A percentile compares a stretch with the other conserved stretches of the same genome.
Evolutionary conservation across 176 grass and related monocot species (phyloP).

Genomic region (Paspalum notatum): DNA sequence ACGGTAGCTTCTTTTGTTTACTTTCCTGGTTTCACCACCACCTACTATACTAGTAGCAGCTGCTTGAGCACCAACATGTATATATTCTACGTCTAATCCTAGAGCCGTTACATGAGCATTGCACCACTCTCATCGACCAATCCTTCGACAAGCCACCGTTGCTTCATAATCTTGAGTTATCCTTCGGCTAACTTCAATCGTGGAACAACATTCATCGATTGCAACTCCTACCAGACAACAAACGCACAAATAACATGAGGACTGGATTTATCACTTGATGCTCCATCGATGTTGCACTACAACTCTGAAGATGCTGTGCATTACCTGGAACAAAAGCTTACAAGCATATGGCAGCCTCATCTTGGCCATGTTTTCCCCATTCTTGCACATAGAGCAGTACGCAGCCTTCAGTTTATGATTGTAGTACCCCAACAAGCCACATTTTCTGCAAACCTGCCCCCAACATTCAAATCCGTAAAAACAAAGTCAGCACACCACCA

Average conservation of each 20-base stretch:
- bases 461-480: constrained; percentile 5
- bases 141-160: background rate
- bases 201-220: constrained; percentile 28
- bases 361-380: constrained; percentile 89
- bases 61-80: too few relatives aligned
- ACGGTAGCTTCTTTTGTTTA: too few relatives aligned
- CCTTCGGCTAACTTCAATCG: constrained; percentile 7
- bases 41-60: too few relatives aligned
- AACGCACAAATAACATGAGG: background rate
- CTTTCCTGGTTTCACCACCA: too few relatives aligned
- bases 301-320: background rate
- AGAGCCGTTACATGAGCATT: too few relatives aligned
- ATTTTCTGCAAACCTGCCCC: constrained; percentile 85
- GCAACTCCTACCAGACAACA: constrained; percentile 3
- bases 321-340: constrained; percentile 99
- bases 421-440: constrained; percentile 88
- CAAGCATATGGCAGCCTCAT: constrained; percentile 98
- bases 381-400: constrained; percentile 96
- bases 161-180: background rate
- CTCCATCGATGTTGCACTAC: too few relatives aligned
- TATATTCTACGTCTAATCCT: too few relatives aligned
- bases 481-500: constrained; percentile 1
- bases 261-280: background rate
- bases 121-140: background rate
- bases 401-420: constrained; percentile 86